Base-by-base conservation (phyloP, 345 rosid genomes). In the Camelina laxa region DNA sequence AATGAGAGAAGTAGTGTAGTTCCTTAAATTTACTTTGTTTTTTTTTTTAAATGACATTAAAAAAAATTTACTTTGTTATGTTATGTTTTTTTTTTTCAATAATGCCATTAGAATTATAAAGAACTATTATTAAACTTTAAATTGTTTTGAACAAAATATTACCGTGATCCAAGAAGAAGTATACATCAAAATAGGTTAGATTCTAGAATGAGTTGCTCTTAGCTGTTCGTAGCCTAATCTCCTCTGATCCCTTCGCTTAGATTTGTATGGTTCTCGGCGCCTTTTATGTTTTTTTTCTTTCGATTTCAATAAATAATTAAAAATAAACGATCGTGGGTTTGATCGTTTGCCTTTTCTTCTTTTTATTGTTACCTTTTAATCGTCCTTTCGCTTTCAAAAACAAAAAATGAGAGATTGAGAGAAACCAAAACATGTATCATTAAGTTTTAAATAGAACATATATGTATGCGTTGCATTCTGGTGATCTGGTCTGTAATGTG, bases 291-390 rank as follows among this genome's bases (percentile, higher is more conserved):
- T 59, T 1, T 35, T 58, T 10, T 30, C 9, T 57, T 51, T 51
- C 16, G 13, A 3, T 75, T 20, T 39, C 19, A 33, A 45, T 69
- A 33, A 76, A 53, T 30, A 16, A 60, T 13, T 14, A 41, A 60
- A 60, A 75, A 53, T 4, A 54, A 69, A 76, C 59, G 70, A 69
- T 75, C 75, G 79, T 69, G 80, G 75, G 53, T 54, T 24, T 75
- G 65, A 59, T 30, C 51, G 74, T 61, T 70, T 45, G 22, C 59
- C 61, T 60, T 72, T 61, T 61, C 69, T 61, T 69, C 60, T 45
- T 59, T 49, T 21, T 13, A 10, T 68, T 50, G 49, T 24, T 54
- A 62, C 48, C 56, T 69, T 75, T 73, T 73, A 22, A 16, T 62
- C 59, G 75, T 76, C 65, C 65, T 76, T 44, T 76, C 75, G 44